Percentiles rank a stretch among this genome's conserved stretches.
phyloP scores from a whole-genome alignment of 495 filamentous ascomycete genomes.

The Talaromyces wortmannii region DNA sequence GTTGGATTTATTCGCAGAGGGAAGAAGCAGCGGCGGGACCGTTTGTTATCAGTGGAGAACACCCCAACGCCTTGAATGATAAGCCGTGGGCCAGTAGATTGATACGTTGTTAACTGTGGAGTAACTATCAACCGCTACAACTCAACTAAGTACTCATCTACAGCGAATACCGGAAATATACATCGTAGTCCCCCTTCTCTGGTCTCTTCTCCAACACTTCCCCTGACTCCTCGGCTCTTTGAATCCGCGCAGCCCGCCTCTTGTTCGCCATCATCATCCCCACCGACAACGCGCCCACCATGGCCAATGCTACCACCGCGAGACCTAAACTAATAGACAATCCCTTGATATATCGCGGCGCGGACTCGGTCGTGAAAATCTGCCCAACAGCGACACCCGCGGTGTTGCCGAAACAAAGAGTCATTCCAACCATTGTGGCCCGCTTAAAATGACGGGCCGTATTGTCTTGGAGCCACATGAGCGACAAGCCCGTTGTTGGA shows the following conservation, averaged over 20 bases:
- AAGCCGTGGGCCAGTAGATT: neutral
- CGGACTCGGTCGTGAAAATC: conserved; percentile 8
- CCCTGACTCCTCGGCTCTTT: conserved; percentile 4
- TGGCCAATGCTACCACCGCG: conserved; percentile 7
- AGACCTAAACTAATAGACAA: conserved; percentile 6
- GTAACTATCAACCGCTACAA: neutral
- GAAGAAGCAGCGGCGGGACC: neutral
- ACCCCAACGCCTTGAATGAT: neutral
- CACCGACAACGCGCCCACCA: conserved; percentile 3
- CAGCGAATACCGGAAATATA: conserved; percentile 8
- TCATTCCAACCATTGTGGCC: conserved; percentile 11
- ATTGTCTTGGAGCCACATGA: conserved; percentile 14
- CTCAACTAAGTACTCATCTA: neutral
- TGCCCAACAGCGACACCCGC: conserved; percentile 12
- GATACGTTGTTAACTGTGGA: neutral
- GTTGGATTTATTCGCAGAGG: too few species aligned
- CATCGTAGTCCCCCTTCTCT: conserved; percentile 8
- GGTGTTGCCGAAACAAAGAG: conserved; percentile 9
- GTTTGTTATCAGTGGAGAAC: conserved; percentile 1
- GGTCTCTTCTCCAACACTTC: conserved; percentile 7
- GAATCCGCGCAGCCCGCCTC: conserved; percentile 4
- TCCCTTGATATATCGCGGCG: conserved; percentile 6
- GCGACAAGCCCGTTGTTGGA: conserved; percentile 9
- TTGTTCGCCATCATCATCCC: conserved; percentile 7
- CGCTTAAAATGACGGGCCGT: conserved; percentile 11